A percentile compares a stretch with the other conserved stretches of the same genome.
Evolutionary conservation across 177 flowering plant species (phyloP).

Genomic region (Vitis hybrid): DNA sequence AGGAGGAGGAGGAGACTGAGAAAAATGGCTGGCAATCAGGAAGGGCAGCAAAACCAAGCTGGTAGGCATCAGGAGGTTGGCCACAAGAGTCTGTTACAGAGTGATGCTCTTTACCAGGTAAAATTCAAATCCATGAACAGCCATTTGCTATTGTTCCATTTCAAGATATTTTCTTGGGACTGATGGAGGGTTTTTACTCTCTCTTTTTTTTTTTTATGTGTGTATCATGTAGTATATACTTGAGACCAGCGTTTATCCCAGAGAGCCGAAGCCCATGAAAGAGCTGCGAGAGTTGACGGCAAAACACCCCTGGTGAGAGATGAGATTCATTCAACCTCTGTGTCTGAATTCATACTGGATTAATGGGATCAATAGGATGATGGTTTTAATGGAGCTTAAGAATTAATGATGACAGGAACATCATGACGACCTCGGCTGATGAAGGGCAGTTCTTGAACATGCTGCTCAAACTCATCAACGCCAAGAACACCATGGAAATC

Average conservation of each 20-base stretch:
- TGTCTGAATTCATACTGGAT: background rate
- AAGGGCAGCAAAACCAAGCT: background rate
- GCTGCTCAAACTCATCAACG: slow-evolving; percentile 56
- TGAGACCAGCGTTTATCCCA: too few species aligned
- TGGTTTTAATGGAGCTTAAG: background rate
- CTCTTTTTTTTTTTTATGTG: background rate
- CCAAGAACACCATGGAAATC: slow-evolving; percentile 66
- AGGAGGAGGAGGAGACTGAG: too few species aligned
- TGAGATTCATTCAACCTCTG: too few species aligned
- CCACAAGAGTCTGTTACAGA: slow-evolving; percentile 45
- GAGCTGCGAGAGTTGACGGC: too few species aligned
- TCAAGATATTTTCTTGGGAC: background rate
- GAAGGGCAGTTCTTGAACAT: slow-evolving; percentile 58
- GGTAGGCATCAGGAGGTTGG: slow-evolving; percentile 40
- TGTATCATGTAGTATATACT: too few species aligned
- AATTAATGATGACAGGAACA: slow-evolving; percentile 32
- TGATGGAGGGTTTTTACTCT: background rate
- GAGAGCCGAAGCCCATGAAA: too few species aligned
- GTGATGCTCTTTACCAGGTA: slow-evolving; percentile 48
- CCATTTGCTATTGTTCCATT: too few species aligned
- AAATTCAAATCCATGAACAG: too few species aligned
- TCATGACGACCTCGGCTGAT: slow-evolving; percentile 63
- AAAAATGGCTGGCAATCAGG: slow-evolving; percentile 28
- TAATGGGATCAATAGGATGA: too few species aligned
- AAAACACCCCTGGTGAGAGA: too few species aligned